Base-by-base conservation (phyloP, 2,329 filamentous ascomycete genomes). In the Emmonsiellopsis sp. region DNA sequence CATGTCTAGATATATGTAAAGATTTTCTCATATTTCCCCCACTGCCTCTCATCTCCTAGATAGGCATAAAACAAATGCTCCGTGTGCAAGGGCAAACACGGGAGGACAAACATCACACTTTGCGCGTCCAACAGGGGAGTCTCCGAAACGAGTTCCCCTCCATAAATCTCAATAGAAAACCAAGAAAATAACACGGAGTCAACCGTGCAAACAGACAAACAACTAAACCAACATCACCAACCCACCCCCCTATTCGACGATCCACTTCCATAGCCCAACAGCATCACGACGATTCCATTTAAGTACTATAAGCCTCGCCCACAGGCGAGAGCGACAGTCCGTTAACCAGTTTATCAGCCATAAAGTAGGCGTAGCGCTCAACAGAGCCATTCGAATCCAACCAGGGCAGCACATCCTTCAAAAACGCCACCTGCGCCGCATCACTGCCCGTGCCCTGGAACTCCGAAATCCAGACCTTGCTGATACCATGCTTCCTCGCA, bases 391-490 rank as follows among this genome's bases (percentile, higher is more conserved):
- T 65, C 4, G 43, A 51, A 50, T 76, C 70, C 43, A 76, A 61
- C 66, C 67, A 75, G 16, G 66, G 65, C 11, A 70, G 46, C 5
- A 70, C 71, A 45, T 70, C 54, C 5, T 61, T 54, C 37, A 76
- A 59, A 63, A 75, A 75, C 5, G 62, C 46, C 26, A 66, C 64
- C 30, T 62, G 57, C 13, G 61, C 54, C 7, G 62, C 51, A 2
- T 62, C 49, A 0, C 60, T 52, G 11, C 63, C 57, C 26, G 60
- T 66, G 40, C 70, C 65, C 7, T 66, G 69, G 56, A 75, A 76
- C 60, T 76, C 74, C 1, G 74, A 73, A 15, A 76, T 55, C 74
- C 74, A 76, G 55, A 76, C 65, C 46, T 70, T 67, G n/a, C 59
- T 44, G 34, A 76, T 65, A 16, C 58, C 59, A 50, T 73, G 59